Evolutionary conservation across 148 eudicot species (phyloP).

Genomic region (Polygonum maritimum): DNA sequence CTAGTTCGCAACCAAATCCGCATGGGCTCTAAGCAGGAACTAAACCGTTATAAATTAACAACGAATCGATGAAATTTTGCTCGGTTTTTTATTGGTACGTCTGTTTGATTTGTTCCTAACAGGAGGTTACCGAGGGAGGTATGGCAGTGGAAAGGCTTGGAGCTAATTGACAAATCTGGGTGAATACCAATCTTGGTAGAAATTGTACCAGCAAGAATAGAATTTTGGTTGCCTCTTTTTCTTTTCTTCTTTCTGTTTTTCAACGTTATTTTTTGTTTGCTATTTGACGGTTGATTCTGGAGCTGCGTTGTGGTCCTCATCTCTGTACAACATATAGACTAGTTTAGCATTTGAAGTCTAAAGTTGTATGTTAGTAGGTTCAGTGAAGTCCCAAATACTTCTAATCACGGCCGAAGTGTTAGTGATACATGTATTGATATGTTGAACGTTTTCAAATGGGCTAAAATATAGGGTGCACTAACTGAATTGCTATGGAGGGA

Average conservation of each 20-base stretch:
- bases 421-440: too few species aligned
- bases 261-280: neutral
- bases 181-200: neutral
- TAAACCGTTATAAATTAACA: too few species aligned
- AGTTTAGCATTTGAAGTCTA: neutral
- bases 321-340: neutral
- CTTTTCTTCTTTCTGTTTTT: neutral
- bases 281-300: neutral
- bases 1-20: too few species aligned
- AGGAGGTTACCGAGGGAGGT: constrained; percentile 79
- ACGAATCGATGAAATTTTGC: too few species aligned
- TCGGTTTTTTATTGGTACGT: neutral
- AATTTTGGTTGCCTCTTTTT: neutral
- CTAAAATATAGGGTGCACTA: too few species aligned
- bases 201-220: neutral
- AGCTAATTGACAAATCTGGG: constrained; percentile 21
- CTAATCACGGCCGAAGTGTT: neutral
- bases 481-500: too few species aligned
- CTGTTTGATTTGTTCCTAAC: neutral
- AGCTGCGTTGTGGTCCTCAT: neutral
- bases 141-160: constrained; percentile 70
- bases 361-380: neutral
- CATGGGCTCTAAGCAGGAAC: too few species aligned
- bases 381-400: neutral
- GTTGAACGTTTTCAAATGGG: too few species aligned